Conservation (phyloP, 805 yeast species). For the Candida coquimbonensis region DNA sequence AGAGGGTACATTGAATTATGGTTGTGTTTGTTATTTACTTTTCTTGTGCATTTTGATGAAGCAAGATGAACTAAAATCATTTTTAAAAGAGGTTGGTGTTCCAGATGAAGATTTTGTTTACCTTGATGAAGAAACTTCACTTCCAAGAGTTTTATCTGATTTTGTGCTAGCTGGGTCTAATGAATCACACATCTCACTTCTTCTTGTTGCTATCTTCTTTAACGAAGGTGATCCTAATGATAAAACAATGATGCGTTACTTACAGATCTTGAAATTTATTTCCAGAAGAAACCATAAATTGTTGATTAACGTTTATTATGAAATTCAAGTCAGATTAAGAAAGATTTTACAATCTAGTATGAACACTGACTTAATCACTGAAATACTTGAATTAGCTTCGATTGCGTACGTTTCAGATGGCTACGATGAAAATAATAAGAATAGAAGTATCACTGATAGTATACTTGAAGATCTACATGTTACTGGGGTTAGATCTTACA, state of each 20-base stretch:
- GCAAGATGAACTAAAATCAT: conserved; percentile 29
- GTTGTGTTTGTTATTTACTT: conserved; percentile 23
- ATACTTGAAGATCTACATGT: conserved; percentile 8
- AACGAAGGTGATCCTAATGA: conserved; percentile 29
- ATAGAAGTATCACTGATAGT: conserved; percentile 1
- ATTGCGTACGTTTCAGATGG: conserved; percentile 24
- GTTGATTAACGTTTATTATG: conserved; percentile 26
- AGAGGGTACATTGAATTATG: conserved; percentile 4
- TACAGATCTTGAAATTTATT: conserved; percentile 25
- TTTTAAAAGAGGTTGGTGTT: conserved; percentile 29
- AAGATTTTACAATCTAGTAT: conserved; percentile 10
- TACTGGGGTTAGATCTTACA: conserved; percentile 7
- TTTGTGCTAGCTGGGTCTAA: conserved; percentile 26
- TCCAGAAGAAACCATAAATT: conserved; percentile 26
- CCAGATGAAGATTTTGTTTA: conserved; percentile 24
- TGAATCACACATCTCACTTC: conserved; percentile 26
- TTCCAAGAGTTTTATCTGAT: conserved; percentile 31
- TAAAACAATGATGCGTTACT: conserved; percentile 27
- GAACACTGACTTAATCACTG: conserved; percentile 23
- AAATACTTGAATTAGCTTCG: conserved; percentile 26
- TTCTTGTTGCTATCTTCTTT: conserved; percentile 29
- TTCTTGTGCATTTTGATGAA: conserved; percentile 30
- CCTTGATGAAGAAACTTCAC: conserved; percentile 26
- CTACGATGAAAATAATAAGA: conserved; percentile 8
- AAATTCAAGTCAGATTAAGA: conserved; percentile 27